Evolutionary conservation across 2,329 filamentous ascomycete genomes (phyloP).

Genomic region (Dothideomycetidae sp.): DNA sequence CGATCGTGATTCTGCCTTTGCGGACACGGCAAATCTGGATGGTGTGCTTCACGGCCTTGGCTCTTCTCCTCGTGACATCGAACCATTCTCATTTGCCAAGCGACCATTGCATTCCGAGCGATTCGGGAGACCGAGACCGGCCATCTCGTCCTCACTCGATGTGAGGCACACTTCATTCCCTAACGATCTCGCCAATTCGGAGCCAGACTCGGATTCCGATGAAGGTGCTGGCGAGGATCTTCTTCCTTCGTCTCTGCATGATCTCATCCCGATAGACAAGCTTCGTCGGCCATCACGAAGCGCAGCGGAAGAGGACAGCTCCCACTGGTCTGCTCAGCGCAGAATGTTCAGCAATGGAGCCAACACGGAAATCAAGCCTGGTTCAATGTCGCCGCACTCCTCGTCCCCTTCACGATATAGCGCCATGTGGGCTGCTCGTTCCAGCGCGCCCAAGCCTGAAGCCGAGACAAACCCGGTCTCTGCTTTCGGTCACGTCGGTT

Average conservation of each 20-base stretch:
- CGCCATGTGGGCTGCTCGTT: conserved; percentile 38
- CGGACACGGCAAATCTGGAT: conserved; percentile 35
- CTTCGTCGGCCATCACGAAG: conserved; percentile 45
- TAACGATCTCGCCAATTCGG: conserved; percentile 26
- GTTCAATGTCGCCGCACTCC: conserved; percentile 36
- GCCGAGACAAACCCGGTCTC: conserved; percentile 34
- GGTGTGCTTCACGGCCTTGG: conserved; percentile 29
- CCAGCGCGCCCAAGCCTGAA: conserved; percentile 33
- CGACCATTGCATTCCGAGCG: conserved; percentile 52
- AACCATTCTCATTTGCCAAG: conserved; percentile 51
- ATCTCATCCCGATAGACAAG: conserved; percentile 48
- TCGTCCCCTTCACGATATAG: conserved; percentile 50
- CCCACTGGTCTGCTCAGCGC: conserved; percentile 20
- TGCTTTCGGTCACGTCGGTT: conserved; percentile 44
- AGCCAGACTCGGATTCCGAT: conserved; percentile 46
- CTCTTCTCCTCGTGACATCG: conserved; percentile 51
- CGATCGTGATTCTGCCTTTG: conserved; percentile 54
- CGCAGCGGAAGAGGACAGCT: conserved; percentile 36
- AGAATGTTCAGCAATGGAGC: conserved; percentile 30
- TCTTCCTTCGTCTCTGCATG: conserved; percentile 55
- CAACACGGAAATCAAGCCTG: conserved; percentile 28
- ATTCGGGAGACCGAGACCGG: conserved; percentile 24
- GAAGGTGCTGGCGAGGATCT: conserved; percentile 85
- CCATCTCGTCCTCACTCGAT: conserved; percentile 8
- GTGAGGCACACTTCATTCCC: conserved; percentile 14